A percentile compares a stretch with the other conserved stretches of the same genome.
phyloP scores from a whole-genome alignment of 1,139 yeast species.

The Candida tropicalis region DNA sequence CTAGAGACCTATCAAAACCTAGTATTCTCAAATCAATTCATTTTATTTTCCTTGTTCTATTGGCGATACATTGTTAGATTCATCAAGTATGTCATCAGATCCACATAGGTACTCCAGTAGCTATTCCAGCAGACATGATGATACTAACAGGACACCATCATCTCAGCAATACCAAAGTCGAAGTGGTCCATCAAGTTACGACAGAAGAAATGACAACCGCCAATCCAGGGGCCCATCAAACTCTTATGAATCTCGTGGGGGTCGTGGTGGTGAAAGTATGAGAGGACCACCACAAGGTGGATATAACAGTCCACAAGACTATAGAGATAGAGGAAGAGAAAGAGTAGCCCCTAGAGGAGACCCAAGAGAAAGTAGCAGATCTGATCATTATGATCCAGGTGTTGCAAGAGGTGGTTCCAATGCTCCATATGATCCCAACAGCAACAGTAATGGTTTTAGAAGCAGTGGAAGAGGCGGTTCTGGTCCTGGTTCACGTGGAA shows the following conservation, averaged over 20 bases:
- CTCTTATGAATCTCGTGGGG: not conserved
- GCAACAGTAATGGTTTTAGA: not conserved
- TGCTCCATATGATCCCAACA: conserved; percentile 1
- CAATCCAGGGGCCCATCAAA: not conserved
- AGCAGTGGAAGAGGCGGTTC: not conserved
- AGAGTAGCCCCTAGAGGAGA: conserved; percentile 4
- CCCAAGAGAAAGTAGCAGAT: not conserved
- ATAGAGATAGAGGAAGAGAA: conserved; percentile 18
- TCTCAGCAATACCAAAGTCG: conserved; percentile 8
- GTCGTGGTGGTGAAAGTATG: not conserved
- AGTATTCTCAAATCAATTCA: not conserved
- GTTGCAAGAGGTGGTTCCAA: conserved; percentile 4
- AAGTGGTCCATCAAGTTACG: not conserved
- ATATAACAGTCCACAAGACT: conserved; percentile 7
- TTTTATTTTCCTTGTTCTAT: too few species aligned
- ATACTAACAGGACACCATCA: conserved; percentile 13
- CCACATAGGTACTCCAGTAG: not conserved
- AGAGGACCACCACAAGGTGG: not conserved
- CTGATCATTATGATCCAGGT: not conserved
- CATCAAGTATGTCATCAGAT: conserved; percentile 14
- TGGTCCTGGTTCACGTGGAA: not conserved
- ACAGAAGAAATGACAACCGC: conserved; percentile 1
- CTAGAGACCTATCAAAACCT: too few species aligned
- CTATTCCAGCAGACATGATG: conserved; percentile 13
- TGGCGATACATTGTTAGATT: not conserved